phyloP scores from a whole-genome alignment of 108 stramenopile species.

The Cyclotella baltica region DNA sequence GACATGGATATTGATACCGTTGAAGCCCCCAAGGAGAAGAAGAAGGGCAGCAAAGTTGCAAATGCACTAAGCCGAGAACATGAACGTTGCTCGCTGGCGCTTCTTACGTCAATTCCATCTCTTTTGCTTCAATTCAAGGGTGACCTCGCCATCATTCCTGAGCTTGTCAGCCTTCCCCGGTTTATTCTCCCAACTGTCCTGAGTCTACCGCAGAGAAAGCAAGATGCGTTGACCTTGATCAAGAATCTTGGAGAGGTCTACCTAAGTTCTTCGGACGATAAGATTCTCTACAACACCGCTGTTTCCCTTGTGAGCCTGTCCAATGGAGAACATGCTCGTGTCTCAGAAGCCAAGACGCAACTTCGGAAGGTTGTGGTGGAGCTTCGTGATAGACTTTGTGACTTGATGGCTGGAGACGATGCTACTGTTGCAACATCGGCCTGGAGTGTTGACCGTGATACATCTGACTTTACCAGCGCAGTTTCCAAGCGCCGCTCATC shows the following conservation, averaged over 20 bases:
- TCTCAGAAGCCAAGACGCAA: constrained; percentile 66
- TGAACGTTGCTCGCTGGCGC: constrained; percentile 67
- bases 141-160: constrained; percentile 68
- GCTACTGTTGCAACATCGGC: constrained; percentile 38
- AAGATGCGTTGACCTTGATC: constrained; percentile 68
- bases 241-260: constrained; percentile 73
- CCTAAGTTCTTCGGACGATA: constrained; percentile 68
- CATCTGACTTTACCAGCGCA: constrained; percentile 38
- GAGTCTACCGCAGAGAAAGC: constrained; percentile 75
- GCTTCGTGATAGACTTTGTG: constrained; percentile 66
- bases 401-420: constrained; percentile 55
- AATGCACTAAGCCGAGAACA: constrained; percentile 43
- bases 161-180: constrained; percentile 71
- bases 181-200: constrained; percentile 75
- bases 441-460: constrained; percentile 20
- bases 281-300: constrained; percentile 65
- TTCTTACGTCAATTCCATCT: constrained; percentile 74
- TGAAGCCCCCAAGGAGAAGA: constrained; percentile 24
- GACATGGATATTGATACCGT: constrained; percentile 42
- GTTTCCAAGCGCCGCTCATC: constrained; percentile 33
- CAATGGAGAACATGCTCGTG: constrained; percentile 72
- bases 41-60: constrained; percentile 3
- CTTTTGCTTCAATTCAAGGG: constrained; percentile 79
- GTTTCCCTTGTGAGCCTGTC: constrained; percentile 61
- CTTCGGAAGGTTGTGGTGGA: constrained; percentile 57